These are phyloP conservation scores for Puccinia polysora DNA, from an alignment of 1,284 basidiomycete genomes.

Conservation along the genomic window DNA sequence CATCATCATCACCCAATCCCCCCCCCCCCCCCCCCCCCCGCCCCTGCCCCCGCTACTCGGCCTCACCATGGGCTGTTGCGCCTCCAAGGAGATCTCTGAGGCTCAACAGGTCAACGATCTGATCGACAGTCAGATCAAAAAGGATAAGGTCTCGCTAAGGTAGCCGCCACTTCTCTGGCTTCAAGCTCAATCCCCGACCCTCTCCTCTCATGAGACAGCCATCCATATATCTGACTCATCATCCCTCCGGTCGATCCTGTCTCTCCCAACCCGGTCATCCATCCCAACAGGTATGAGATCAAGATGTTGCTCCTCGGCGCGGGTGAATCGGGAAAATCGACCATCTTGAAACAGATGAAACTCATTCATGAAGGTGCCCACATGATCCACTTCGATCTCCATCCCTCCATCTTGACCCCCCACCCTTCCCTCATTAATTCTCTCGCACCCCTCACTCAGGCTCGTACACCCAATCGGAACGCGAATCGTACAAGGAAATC, in stretches of 20 bases:
- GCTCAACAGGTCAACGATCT: slow-evolving; percentile 64
- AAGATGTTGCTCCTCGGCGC: slow-evolving; percentile 52
- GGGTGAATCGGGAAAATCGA: slow-evolving; percentile 52
- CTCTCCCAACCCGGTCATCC: not conserved
- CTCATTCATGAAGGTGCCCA: slow-evolving; percentile 47
- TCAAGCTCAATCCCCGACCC: not conserved
- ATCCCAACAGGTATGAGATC: slow-evolving; percentile 29
- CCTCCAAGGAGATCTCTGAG: slow-evolving; percentile 26
- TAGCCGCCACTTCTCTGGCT: slow-evolving; percentile 52
- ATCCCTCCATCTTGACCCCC: not conserved
- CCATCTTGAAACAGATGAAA: slow-evolving; percentile 52
- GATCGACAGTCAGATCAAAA: slow-evolving; percentile 91
- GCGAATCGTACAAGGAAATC: slow-evolving; percentile 94
- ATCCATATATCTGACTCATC: too few relatives aligned
- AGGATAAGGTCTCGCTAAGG: slow-evolving; percentile 77
- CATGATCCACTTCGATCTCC: not conserved
- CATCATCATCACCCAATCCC: too few relatives aligned
- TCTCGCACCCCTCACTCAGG: slow-evolving; percentile 52
- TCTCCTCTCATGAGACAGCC: not conserved
- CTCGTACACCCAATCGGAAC: slow-evolving; percentile 81
- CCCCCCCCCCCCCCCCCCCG: too few relatives aligned
- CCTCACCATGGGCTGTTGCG: slow-evolving; percentile 27
- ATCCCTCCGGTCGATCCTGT: not conserved
- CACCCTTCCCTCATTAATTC: not conserved
- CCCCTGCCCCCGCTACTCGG: too few relatives aligned